These are phyloP conservation scores for Hortaea werneckii DNA, from an alignment of 2,329 filamentous ascomycete genomes.

Conservation along the genomic window DNA sequence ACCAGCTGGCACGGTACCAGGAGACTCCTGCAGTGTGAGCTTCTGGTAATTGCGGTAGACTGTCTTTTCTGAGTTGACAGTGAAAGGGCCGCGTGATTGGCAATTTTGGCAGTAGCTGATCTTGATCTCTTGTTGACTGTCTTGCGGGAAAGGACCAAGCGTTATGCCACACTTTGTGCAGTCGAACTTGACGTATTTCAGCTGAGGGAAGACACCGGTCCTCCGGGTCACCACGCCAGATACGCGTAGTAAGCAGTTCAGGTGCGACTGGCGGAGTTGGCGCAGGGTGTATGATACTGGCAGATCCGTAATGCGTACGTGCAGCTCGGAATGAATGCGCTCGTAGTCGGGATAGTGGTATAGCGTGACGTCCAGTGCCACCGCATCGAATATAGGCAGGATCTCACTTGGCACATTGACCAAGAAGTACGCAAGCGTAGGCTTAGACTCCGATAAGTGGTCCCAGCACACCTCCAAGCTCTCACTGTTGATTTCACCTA, in stretches of 20 bases:
- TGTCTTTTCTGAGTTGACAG: conserved; percentile 91
- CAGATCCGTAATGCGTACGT: conserved; percentile 90
- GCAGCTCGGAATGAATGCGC: conserved; percentile 93
- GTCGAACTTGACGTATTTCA: conserved; percentile 98
- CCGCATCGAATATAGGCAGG: conserved; percentile 89
- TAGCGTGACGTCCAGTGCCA: conserved; percentile 91
- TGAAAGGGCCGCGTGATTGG: conserved; percentile 90
- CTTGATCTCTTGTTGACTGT: conserved; percentile 92
- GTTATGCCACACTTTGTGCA: conserved; percentile 88
- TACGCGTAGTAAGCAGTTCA: conserved; percentile 91
- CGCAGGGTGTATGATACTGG: conserved; percentile 92
- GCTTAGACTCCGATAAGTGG: conserved; percentile 81
- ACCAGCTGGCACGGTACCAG: conserved; percentile 90
- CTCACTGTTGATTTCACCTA: conserved; percentile 96
- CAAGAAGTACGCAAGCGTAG: conserved; percentile 88
- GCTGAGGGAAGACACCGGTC: conserved; percentile 90
- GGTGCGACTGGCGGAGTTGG: conserved; percentile 85
- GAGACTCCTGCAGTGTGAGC: conserved; percentile 90
- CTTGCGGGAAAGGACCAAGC: conserved; percentile 91
- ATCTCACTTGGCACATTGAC: conserved; percentile 94
- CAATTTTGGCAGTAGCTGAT: conserved; percentile 95
- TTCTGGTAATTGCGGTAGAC: conserved; percentile 99
- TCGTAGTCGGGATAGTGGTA: conserved; percentile 97
- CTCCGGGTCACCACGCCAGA: conserved; percentile 90
- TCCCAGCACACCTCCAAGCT: conserved; percentile 93